Conservation (phyloP, 1,139 yeast species). For the Trichomonascaceae sp. region DNA sequence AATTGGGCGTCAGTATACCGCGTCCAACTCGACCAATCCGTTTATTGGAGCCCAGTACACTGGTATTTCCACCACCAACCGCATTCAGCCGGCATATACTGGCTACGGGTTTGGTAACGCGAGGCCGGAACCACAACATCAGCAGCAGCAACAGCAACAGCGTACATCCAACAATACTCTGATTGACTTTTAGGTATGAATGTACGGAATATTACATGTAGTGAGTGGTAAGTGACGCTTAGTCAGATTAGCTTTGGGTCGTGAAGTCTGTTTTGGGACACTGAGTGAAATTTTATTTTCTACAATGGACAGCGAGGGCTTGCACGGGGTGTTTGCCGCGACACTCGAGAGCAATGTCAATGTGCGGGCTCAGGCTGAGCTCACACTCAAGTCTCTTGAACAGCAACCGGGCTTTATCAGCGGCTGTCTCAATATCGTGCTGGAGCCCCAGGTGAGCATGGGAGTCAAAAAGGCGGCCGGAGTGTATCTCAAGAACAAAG, state of each 20-base stretch:
- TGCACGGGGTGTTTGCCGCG: slow-evolving; percentile 69
- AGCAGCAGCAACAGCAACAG: slow-evolving; percentile 17
- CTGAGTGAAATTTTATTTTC: not conserved
- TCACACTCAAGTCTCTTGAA: slow-evolving; percentile 44
- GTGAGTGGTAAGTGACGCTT: not conserved
- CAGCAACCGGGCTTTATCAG: slow-evolving; percentile 60
- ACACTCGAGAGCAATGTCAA: slow-evolving; percentile 60
- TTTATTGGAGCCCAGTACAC: slow-evolving; percentile 65
- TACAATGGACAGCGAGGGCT: slow-evolving; percentile 50
- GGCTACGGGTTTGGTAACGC: slow-evolving; percentile 91
- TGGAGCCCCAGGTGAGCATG: slow-evolving; percentile 39
- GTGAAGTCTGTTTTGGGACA: not conserved
- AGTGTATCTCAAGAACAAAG: slow-evolving; percentile 70
- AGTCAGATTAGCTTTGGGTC: not conserved
- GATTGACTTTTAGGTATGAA: slow-evolving; percentile 14
- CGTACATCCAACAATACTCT: slow-evolving; percentile 13
- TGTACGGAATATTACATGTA: not conserved
- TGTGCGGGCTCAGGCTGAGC: slow-evolving; percentile 58
- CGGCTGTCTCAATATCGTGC: slow-evolving; percentile 68
- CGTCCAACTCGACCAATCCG: slow-evolving; percentile 51
- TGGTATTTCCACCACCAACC: slow-evolving; percentile 50
- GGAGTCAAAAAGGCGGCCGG: slow-evolving; percentile 70
- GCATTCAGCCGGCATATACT: slow-evolving; percentile 55
- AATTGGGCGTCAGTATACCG: slow-evolving; percentile 30
- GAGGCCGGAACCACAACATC: slow-evolving; percentile 20